Percentiles rank a stretch among this genome's conserved stretches.
These are phyloP conservation scores for Musa schizocarpa DNA, from an alignment of 176 grass and related monocot species.

Conservation along the genomic window DNA sequence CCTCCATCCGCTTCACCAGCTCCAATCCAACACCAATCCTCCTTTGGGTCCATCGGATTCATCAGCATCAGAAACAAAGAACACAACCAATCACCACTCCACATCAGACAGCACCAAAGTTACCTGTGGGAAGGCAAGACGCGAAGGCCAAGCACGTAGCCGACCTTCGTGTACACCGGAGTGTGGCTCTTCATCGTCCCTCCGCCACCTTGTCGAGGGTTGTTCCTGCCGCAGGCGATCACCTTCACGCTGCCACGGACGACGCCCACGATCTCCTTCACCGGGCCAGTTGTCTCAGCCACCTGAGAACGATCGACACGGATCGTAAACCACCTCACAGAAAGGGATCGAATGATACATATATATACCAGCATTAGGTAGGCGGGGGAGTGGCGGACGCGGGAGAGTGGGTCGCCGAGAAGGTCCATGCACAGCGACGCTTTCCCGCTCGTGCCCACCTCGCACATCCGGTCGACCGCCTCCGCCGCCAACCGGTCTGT, in stretches of 20 bases:
- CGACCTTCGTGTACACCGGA: neutral
- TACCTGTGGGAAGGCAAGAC: slow-evolving; percentile 8
- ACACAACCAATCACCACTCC: neutral
- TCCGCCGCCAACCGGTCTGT: neutral
- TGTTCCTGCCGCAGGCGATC: slow-evolving; percentile 1
- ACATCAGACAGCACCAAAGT: neutral
- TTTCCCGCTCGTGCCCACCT: neutral
- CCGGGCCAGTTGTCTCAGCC: neutral
- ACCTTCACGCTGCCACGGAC: slow-evolving; percentile 7
- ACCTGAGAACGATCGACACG: neutral
- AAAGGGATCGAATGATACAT: neutral
- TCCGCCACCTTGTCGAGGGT: neutral
- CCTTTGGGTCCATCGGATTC: neutral
- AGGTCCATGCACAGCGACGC: slow-evolving; percentile 5
- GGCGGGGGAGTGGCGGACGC: slow-evolving; percentile 1
- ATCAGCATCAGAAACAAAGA: neutral
- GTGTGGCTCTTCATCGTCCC: too few species aligned
- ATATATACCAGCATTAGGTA: neutral
- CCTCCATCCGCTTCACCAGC: slow-evolving; percentile 1
- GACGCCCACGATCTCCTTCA: slow-evolving; percentile 6
- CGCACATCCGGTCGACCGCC: slow-evolving; percentile 2
- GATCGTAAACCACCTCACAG: neutral
- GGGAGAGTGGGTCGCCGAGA: slow-evolving; percentile 9
- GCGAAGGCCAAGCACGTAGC: slow-evolving; percentile 11
- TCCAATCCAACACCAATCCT: slow-evolving; percentile 2